phyloP scores from a whole-genome alignment of 495 filamentous ascomycete genomes.

The Viridothelium virens region DNA sequence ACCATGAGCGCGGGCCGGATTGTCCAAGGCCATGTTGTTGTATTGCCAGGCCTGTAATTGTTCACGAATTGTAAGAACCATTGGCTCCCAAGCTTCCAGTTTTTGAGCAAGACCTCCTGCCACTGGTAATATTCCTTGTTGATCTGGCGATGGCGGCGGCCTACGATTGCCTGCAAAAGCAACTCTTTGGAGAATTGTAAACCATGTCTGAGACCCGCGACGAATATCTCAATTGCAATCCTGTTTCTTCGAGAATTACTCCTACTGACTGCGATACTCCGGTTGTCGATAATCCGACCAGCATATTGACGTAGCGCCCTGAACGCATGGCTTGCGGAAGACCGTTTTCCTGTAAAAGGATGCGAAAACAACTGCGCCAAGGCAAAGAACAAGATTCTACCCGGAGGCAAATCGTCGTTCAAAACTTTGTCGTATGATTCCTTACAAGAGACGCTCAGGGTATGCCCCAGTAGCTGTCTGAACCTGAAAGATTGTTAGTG shows the following conservation, averaged over 20 bases:
- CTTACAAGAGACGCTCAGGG: not conserved
- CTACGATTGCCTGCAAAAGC: slow-evolving; percentile 14
- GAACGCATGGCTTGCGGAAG: not conserved
- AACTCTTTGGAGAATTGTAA: slow-evolving; percentile 16
- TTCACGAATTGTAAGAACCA: slow-evolving; percentile 37
- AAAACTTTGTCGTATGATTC: no score
- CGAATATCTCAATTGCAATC: slow-evolving; percentile 9
- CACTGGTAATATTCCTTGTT: slow-evolving; percentile 13
- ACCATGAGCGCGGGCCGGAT: slow-evolving; percentile 45
- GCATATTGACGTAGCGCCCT: not conserved
- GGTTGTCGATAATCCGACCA: not conserved
- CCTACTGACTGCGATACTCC: not conserved
- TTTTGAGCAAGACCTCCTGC: slow-evolving; percentile 13
- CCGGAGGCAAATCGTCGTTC: not conserved
- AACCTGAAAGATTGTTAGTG: not conserved
- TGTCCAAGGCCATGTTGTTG: slow-evolving; percentile 49
- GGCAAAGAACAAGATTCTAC: not conserved
- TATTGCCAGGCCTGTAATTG: slow-evolving; percentile 39
- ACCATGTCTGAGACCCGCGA: slow-evolving; percentile 19
- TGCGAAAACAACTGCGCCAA: not conserved
- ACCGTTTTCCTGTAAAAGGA: not conserved
- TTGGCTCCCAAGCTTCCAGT: slow-evolving; percentile 3
- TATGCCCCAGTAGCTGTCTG: not conserved
- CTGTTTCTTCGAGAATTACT: not conserved
- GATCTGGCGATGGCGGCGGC: not conserved